These are phyloP conservation scores for Candida ortonii DNA, from an alignment of 805 yeast species.

Conservation along the genomic window DNA sequence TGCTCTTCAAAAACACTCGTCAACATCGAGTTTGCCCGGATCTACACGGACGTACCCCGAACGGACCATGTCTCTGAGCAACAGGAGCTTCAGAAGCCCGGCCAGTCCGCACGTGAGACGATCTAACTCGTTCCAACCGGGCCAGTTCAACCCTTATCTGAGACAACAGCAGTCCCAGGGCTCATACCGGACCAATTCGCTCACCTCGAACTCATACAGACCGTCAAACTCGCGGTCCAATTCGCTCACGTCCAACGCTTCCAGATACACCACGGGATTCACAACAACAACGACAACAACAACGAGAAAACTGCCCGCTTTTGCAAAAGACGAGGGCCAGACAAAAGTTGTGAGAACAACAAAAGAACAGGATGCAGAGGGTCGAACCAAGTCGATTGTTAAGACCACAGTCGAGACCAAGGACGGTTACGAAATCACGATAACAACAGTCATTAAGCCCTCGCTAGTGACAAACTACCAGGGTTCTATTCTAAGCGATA, in stretches of 20 bases:
- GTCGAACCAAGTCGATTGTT: conserved; percentile 55
- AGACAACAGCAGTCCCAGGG: conserved; percentile 10
- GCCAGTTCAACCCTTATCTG: conserved; percentile 15
- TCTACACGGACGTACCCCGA: conserved; percentile 6
- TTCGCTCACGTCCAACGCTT: conserved; percentile 25
- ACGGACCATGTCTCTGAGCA: conserved; percentile 34
- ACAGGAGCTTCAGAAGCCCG: conserved; percentile 28
- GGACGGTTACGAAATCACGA: conserved; percentile 48
- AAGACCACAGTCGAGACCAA: conserved; percentile 49
- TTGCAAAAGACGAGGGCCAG: conserved; percentile 15
- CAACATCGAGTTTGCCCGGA: conserved; percentile 9
- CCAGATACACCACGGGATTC: conserved; percentile 24
- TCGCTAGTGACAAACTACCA: conserved; percentile 18
- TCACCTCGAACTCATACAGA: conserved; percentile 16
- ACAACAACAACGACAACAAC: conserved; percentile 33
- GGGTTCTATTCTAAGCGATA: conserved; percentile 16
- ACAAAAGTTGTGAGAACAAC: conserved; percentile 46
- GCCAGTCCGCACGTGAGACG: conserved; percentile 15
- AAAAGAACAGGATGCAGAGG: conserved; percentile 46
- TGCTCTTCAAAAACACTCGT: conserved; percentile 26
- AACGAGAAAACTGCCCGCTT: conserved; percentile 20
- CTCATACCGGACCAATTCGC: conserved; percentile 22
- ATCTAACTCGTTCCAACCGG: conserved; percentile 27
- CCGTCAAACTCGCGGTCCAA: conserved; percentile 22
- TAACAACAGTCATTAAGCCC: conserved; percentile 43